Base-by-base conservation (phyloP, 2,329 filamentous ascomycete genomes). In the Fusarium sororula region DNA sequence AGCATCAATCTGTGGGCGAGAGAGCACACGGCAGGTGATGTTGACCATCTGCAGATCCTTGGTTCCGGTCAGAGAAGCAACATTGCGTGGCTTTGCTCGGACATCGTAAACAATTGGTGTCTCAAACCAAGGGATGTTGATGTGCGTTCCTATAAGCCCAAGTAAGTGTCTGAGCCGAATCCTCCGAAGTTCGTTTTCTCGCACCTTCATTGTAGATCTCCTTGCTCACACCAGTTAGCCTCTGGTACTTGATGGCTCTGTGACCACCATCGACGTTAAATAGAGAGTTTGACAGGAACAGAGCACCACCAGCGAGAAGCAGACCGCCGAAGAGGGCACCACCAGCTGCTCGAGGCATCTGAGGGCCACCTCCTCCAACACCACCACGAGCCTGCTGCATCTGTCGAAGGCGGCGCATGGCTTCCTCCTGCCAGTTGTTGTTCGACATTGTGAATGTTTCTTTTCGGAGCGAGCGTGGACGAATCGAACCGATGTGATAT, bases 11-110 rank as follows among this genome's bases (percentile, higher is more conserved):
- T 95, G 91, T 64, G 96, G 96, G 79, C 95, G 89, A 67, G 96
- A 98, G 60, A 99, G 93, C 67, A 99, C 96, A 94, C 96, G 96
- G 85, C 96, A 99, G 81, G 96, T 99, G 83, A 99, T 98, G 90
- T 99, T 99, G 82, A 98, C 96, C 96, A 99, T 99, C 88, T 99
- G 96, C 85, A 99, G 87, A 85, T 99, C 96, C 89, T 99, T 99
- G 81, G 96, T 99, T 78, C 96, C 96, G 68, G 96, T 99, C 76
- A 99, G 90, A 76, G 96, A 98, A 76, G 96, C 93, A 79, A 99
- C 95, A 81, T 97, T 98, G 82, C 96, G 92, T 80, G 96, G 96
- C 88, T 96, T 98, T 69, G 96, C 96, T 85, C 96, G 96, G 78
- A 99, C 96, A 84, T 99, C 96, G 88, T 98, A 99, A 79, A 95